Evolutionary conservation across 176 grass and related monocot species (phyloP).

Genomic region (Oryza nivara): DNA sequence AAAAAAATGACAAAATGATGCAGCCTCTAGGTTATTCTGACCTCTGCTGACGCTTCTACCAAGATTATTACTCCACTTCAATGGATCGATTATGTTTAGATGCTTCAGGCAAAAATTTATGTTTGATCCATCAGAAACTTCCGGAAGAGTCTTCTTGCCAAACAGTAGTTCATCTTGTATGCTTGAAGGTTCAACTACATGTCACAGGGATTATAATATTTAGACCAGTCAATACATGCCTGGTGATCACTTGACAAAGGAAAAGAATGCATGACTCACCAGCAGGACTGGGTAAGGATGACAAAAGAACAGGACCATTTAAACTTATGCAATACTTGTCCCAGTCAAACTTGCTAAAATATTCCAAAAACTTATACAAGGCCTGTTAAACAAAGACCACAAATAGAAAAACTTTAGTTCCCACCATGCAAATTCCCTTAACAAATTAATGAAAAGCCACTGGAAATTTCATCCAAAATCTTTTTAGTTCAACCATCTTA

Average conservation of each 20-base stretch:
- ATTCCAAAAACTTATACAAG: conserved; percentile 63
- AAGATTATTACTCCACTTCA: conserved; percentile 69
- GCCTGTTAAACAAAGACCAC: conserved; percentile 36
- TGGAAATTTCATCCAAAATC: too few relatives aligned
- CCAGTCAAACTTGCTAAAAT: conserved; percentile 78
- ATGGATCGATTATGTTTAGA: conserved; percentile 74
- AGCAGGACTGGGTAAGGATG: conserved; percentile 55
- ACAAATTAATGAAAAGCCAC: neutral
- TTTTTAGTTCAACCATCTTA: too few relatives aligned
- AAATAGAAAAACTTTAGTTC: neutral
- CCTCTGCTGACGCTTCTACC: conserved; percentile 72
- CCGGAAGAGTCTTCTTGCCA: conserved; percentile 49
- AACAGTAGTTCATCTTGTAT: conserved; percentile 46
- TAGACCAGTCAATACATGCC: neutral
- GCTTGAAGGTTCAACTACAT: conserved; percentile 51
- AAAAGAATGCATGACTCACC: conserved; percentile 40
- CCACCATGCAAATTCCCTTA: neutral
- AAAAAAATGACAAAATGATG: conserved; percentile 28
- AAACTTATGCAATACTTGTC: conserved; percentile 63
- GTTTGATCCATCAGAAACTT: conserved; percentile 13
- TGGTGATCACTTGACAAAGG: neutral
- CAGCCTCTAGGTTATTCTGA: conserved; percentile 21
- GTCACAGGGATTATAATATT: conserved; percentile 21
- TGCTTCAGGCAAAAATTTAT: conserved; percentile 49
- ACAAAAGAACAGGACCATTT: conserved; percentile 62